Evolutionary conservation across 2,329 filamentous ascomycete genomes (phyloP).

Genomic region (Bipolaris bicolor): DNA sequence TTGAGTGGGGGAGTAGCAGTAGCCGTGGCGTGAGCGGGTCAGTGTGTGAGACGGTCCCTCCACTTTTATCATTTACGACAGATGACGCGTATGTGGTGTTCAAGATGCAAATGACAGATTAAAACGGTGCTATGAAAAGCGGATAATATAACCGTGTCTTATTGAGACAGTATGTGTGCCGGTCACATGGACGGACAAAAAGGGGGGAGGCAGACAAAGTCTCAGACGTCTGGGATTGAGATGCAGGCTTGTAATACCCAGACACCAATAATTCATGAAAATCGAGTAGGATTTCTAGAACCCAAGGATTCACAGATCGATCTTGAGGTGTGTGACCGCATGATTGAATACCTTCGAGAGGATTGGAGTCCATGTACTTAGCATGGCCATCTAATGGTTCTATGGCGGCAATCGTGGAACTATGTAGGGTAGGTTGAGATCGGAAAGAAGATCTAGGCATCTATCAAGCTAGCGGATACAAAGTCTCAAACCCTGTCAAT

Average conservation of each 20-base stretch:
- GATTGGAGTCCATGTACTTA: not conserved
- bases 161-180: not conserved
- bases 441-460: not conserved
- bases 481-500: not conserved
- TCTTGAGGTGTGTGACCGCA: not conserved
- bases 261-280: not conserved
- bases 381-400: not conserved
- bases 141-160: not conserved
- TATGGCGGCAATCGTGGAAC: slow-evolving; percentile 5
- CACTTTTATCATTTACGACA: not conserved
- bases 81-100: not conserved
- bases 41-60: not conserved
- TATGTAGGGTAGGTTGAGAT: not conserved
- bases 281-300: not conserved
- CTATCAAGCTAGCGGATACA: not conserved
- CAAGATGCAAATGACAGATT: not conserved
- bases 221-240: not conserved
- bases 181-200: not conserved
- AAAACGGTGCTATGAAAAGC: not conserved
- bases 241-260: not conserved
- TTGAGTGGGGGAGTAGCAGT: not conserved
- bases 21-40: not conserved
- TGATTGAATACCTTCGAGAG: not conserved
- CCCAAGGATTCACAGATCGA: not conserved
- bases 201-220: not conserved